Base-by-base conservation (phyloP, 2,329 filamentous ascomycete species). In the Ophiognomonia clavigignenti-juglandacearum region DNA sequence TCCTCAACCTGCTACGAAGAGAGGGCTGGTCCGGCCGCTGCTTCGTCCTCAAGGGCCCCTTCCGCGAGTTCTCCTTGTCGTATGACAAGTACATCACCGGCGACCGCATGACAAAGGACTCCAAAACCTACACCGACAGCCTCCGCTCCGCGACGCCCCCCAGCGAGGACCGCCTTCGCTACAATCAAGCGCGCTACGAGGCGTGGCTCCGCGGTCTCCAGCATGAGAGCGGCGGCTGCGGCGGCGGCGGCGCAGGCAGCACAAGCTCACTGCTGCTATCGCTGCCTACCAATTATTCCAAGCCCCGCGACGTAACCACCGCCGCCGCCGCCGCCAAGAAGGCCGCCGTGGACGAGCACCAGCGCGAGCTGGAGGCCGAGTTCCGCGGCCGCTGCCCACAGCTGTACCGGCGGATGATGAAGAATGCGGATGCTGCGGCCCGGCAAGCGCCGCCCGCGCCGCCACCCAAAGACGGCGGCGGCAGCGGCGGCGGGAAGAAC, bases 21-120 rank as follows among this genome's bases (percentile, higher is more conserved):
- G 66, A 68, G 53, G 72, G 70, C 19, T 80, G 77, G 77, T 51
- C 54, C 1, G 77, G 77, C 2, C 68, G 71, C 34, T 73, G 67
- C 49, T 79, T 79, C 54, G 64, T 80, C 7, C 65, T 80, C 27
- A 78, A 78, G 55, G 76, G 77, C 0, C 73, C 77, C 44, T 80
- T 75, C 56, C 67, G 69, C 39, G 76, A 80, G 52, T 80, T 80
- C 51, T 75, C 73, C 14, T 64, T 66, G 22, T 74, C 73, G 0
- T 80, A 77, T 52, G 69, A 71, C 50, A 72, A 71, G 49, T 72
- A 76, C 50, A 74, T 78, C 49, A 65, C 64, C 18, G 70, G 68
- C 4, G 56, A 61, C 24, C 71, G 64, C 50, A 73, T 67, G 57
- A 69, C 66, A 1, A 60, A 65, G 19, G 64, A 63, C 7, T 66